A percentile compares a stretch with the other conserved stretches of the same genome.
Evolutionary conservation across 1,284 basidiomycete species (phyloP).

Genomic region (Austroboletus novae-zelandiae): DNA sequence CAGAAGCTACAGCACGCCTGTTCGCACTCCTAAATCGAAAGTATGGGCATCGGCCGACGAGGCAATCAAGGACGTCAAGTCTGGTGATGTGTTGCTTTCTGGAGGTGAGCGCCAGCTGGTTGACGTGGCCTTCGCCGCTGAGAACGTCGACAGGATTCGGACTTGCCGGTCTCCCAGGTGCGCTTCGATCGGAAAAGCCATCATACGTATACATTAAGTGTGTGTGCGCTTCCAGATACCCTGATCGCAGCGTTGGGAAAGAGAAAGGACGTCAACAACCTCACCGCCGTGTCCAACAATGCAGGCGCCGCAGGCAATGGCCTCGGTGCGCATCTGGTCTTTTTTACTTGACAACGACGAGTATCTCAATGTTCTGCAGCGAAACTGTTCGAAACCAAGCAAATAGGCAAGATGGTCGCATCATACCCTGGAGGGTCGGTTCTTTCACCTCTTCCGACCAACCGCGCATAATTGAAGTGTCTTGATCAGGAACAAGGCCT

Average conservation of each 20-base stretch:
- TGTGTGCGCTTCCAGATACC: constrained; percentile 54
- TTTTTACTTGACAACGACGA: background rate
- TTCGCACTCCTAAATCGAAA: constrained; percentile 53
- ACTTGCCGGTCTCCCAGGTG: constrained; percentile 72
- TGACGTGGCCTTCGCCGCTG: constrained; percentile 2
- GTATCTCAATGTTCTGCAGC: constrained; percentile 44
- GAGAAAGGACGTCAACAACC: constrained; percentile 66
- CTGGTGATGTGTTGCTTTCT: constrained; percentile 74
- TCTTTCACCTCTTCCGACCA: background rate
- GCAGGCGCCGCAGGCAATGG: constrained; percentile 78
- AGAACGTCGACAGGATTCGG: constrained; percentile 64
- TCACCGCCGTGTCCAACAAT: constrained; percentile 91
- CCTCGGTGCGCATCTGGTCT: constrained; percentile 55
- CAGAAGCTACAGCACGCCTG: constrained; percentile 25
- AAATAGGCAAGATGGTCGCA: constrained; percentile 83
- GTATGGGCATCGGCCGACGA: constrained; percentile 79
- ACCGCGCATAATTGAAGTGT: background rate
- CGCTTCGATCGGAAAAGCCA: background rate
- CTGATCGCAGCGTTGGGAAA: constrained; percentile 78
- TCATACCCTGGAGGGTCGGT: constrained; percentile 84
- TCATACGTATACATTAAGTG: background rate
- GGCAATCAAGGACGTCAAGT: constrained; percentile 79
- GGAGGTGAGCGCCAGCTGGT: constrained; percentile 56
- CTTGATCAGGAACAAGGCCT: constrained; percentile 65
- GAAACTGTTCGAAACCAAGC: constrained; percentile 72